Conservation (phyloP, 2,329 filamentous ascomycete genomes). For the Escovopsis sp. region DNA sequence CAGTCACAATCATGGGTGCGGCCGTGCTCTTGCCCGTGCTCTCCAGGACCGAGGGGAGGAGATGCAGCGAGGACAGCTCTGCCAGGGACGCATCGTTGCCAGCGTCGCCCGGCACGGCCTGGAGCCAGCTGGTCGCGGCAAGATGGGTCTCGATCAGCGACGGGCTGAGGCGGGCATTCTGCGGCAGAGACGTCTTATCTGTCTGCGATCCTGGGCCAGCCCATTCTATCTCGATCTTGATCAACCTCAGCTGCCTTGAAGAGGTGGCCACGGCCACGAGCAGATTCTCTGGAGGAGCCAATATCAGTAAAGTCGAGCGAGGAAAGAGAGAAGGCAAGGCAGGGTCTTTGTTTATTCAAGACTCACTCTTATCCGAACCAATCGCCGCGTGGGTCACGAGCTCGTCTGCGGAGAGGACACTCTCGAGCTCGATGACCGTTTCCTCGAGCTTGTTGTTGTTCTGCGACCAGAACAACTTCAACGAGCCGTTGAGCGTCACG, state of each 20-base stretch:
- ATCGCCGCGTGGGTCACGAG: conserved; percentile 68
- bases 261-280: conserved; percentile 54
- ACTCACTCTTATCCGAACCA: conserved; percentile 56
- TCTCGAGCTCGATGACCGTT: conserved; percentile 58
- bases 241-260: conserved; percentile 57
- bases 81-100: conserved; percentile 36
- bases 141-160: conserved; percentile 40
- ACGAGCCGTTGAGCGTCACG: conserved; percentile 56
- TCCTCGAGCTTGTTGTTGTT: conserved; percentile 59
- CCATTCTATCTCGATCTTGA: conserved; percentile 65
- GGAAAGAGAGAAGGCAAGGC: conserved; percentile 1
- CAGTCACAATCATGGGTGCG: conserved; percentile 52
- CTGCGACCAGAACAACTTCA: conserved; percentile 68
- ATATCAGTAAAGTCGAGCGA: neutral
- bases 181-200: conserved; percentile 38
- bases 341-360: neutral
- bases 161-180: conserved; percentile 33
- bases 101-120: conserved; percentile 28
- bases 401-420: conserved; percentile 55
- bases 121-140: conserved; percentile 43
- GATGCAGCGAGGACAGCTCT: conserved; percentile 59
- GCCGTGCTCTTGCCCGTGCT: conserved; percentile 36
- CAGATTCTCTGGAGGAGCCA: conserved; percentile 28
- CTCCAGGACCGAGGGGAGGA: conserved; percentile 53
- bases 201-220: conserved; percentile 35